Base-by-base conservation (phyloP, 2,329 filamentous ascomycete species). In the Aspergillus sp. region DNA sequence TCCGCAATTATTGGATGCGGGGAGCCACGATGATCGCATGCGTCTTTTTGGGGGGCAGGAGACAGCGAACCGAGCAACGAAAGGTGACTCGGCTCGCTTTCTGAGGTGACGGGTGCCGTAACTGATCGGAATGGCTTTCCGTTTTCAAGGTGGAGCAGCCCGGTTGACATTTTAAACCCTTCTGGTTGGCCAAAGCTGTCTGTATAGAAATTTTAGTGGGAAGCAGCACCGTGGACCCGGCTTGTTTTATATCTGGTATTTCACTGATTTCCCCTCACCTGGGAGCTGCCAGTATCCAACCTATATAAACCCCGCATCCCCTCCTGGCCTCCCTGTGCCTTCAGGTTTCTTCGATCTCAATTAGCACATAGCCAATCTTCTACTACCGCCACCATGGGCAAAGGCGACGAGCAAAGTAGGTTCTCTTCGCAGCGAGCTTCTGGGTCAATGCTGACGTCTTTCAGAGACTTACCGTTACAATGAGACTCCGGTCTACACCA, bases 401-500 rank as follows among this genome's bases (percentile, higher is more conserved):
- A 73, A 63, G 70, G 75, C 64, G 69, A 73, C 57, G 68, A 74
- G 57, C 68, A 68, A 44, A 69, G 70, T 70, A 66, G 40, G 65
- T 64, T 45, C 17, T 46, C 47, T 30, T 17, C 30, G 60, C 57
- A 37, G 50, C 55, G 33, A 30, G 34, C 41, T 59, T 22, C 30
- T 51, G 30, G 8, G 20, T 33, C n/a, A 19, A 13, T 2, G 57
- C 51, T 40, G 22, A 49, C 27, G 5, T 12, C 11, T n/a, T 15
- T 4, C 41, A 76, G 74, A 70, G 56, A 74, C 73, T 57, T 76
- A 76, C 70, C 79, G 79, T 62, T 86, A 86, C 72, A 77, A 82
- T 64, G 82, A 86, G 72, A 80, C 78, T 66, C 83, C 83, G 48
- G 76, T 82, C 61, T 86, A 85, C 70, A 85, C 83, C 11, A 80